Percentiles rank a stretch among this genome's conserved stretches.
These are phyloP conservation scores for Naganishia randhawae DNA, from an alignment of 768 basidiomycete species.

Conservation along the genomic window DNA sequence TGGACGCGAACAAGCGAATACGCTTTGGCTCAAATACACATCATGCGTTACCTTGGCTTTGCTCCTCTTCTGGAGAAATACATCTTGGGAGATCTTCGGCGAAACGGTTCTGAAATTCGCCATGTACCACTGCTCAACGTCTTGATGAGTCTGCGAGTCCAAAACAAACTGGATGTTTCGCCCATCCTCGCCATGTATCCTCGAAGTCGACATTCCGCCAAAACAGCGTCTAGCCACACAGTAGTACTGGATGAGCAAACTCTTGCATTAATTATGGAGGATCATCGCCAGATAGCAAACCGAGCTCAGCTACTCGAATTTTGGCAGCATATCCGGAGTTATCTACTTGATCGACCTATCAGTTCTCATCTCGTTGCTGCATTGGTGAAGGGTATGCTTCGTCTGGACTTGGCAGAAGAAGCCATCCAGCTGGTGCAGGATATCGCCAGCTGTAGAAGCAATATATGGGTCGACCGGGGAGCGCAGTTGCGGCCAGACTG, in stretches of 20 bases:
- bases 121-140: slow-evolving; percentile 17
- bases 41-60: slow-evolving; percentile 8
- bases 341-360: neutral
- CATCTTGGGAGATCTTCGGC: slow-evolving; percentile 14
- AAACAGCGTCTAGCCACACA: neutral
- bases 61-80: slow-evolving; percentile 9
- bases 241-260: slow-evolving; percentile 8
- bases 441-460: neutral
- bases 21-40: neutral
- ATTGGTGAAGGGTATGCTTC: neutral
- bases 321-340: neutral
- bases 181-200: slow-evolving; percentile 9
- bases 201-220: too few species aligned
- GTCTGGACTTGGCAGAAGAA: slow-evolving; percentile 1
- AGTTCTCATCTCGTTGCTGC: neutral
- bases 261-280: slow-evolving; percentile 8
- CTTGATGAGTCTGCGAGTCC: neutral
- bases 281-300: neutral
- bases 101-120: neutral
- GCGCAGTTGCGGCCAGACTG: neutral
- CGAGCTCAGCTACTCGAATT: neutral
- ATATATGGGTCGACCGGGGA: neutral
- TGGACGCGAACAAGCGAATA: neutral
- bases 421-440: neutral
- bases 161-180: slow-evolving; percentile 6